phyloP scores from a whole-genome alignment of 306 rosid species.

The Dryas alaskensis region DNA sequence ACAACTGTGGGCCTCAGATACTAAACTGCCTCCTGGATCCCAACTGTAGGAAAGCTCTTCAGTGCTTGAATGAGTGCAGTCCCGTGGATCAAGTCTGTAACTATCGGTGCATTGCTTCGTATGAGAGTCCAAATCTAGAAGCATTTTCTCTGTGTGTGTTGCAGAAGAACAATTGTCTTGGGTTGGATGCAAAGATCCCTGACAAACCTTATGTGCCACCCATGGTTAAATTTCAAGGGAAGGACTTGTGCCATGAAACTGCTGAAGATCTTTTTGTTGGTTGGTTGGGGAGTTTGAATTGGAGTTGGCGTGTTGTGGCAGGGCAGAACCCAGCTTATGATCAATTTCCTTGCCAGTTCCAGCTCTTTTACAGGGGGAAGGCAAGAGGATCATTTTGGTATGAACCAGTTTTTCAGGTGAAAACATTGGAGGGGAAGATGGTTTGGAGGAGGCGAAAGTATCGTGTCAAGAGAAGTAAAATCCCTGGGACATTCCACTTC shows the following conservation, averaged over 20 bases:
- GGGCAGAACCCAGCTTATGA: slow-evolving; percentile 91
- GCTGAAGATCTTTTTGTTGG: slow-evolving; percentile 83
- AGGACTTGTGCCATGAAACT: slow-evolving; percentile 43
- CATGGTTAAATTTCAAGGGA: slow-evolving; percentile 47
- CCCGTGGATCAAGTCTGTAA: slow-evolving; percentile 93
- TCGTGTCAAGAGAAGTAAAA: slow-evolving; percentile 66
- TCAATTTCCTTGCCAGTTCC: slow-evolving; percentile 86
- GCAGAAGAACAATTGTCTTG: slow-evolving; percentile 88
- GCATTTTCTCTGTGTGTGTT: slow-evolving; percentile 85
- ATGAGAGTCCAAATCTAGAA: slow-evolving; percentile 68
- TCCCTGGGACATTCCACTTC: slow-evolving; percentile 66
- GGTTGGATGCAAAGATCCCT: slow-evolving; percentile 67
- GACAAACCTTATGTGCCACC: slow-evolving; percentile 62
- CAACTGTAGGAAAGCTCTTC: slow-evolving; percentile 78
- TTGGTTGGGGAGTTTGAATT: slow-evolving; percentile 69
- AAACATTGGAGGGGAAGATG: slow-evolving; percentile 69
- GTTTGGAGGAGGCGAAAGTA: slow-evolving; percentile 84
- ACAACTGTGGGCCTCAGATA: slow-evolving; percentile 77
- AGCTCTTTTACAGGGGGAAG: slow-evolving; percentile 81
- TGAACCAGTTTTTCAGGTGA: slow-evolving; percentile 81
- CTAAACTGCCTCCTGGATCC: slow-evolving; percentile 77
- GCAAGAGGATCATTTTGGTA: slow-evolving; percentile 90
- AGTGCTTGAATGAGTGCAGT: slow-evolving; percentile 74
- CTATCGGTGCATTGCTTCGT: slow-evolving; percentile 75
- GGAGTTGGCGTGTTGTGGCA: slow-evolving; percentile 92